Evolutionary conservation across 73 alveolate species (phyloP).

Genomic region (Stentor roeselii): DNA sequence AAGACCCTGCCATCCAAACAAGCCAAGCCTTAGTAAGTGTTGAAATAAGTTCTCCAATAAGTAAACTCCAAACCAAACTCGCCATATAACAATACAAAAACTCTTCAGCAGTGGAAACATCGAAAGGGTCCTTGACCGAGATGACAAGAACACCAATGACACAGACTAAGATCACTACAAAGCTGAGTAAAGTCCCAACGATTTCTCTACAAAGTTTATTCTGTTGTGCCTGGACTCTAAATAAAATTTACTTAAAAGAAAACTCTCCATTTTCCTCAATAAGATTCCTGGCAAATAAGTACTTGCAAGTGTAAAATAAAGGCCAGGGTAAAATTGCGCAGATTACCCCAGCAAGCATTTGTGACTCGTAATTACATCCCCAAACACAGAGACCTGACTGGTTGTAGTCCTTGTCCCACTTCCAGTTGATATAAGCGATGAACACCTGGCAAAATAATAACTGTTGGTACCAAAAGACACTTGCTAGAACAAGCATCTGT

Average conservation of each 20-base stretch:
- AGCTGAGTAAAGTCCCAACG: background rate
- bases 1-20: slow-evolving; percentile 12
- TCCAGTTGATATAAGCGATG: background rate
- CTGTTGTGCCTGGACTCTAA: slow-evolving; percentile 16
- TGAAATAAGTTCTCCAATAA: slow-evolving; percentile 5
- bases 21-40: slow-evolving; percentile 18
- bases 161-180: background rate
- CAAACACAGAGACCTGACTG: slow-evolving; percentile 12
- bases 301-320: background rate
- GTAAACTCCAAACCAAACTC: background rate
- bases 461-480: background rate
- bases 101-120: background rate
- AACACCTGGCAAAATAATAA: background rate
- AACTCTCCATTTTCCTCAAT: background rate
- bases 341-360: slow-evolving; percentile 20
- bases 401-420: slow-evolving; percentile 8
- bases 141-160: background rate
- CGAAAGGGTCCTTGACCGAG: background rate
- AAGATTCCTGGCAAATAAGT: slow-evolving; percentile 3
- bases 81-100: slow-evolving; percentile 20
- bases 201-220: slow-evolving; percentile 8
- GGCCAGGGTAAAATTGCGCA: slow-evolving; percentile 23
- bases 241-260: background rate
- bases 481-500: background rate
- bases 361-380: slow-evolving; percentile 24